Base-by-base conservation (phyloP, 345 rosid genomes). In the Reutealis trisperma region DNA sequence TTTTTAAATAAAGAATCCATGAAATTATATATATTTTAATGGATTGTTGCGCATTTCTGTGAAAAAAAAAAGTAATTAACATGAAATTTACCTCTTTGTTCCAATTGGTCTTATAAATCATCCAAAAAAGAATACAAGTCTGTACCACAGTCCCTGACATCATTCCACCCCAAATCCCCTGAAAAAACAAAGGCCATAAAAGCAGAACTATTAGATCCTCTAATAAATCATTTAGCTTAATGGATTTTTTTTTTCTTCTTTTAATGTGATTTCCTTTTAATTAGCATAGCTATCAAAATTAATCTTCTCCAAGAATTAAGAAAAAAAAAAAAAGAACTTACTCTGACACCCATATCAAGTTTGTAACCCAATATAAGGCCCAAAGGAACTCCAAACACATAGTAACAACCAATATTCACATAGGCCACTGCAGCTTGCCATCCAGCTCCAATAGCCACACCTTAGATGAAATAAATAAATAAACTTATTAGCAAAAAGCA, bases 391-490 rank as follows among this genome's bases (percentile, higher is more conserved):
- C 96, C 94, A 41, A 85, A 80, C 54, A 86, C 12, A 60, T 93
- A 89, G 77, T 91, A 91, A 77, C 96, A 91, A 1, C 45, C 92
- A 61, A 90, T 81, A 74, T 91, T 93, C 79, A 89, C 91, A 64
- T 87, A 90, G 0, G 94, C 94, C 0, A 93, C 90, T 0, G 44
- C 27, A 8, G 86, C 86, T 85, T 91, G 97, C 97, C 97, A 91
- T 73, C 95, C 93, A 8, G 91, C 91, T 37, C 94, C 93, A 76
- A 89, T 42, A 0, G 93, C 93, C 73, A 88, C 90, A 21, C 91
- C 93, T 90, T 57, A 5, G 63, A 64, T 9, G 45, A 15, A 67
- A 54, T 34, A 1, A 0, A 76, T 42, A 7, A 41, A 37, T 22
- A 42, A 27, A 27, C 30, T 8, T 55, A 0, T 15, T 13, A 24